These are phyloP conservation scores for Fusarium falciforme DNA, from an alignment of 2,329 filamentous ascomycete species.

Conservation along the genomic window DNA sequence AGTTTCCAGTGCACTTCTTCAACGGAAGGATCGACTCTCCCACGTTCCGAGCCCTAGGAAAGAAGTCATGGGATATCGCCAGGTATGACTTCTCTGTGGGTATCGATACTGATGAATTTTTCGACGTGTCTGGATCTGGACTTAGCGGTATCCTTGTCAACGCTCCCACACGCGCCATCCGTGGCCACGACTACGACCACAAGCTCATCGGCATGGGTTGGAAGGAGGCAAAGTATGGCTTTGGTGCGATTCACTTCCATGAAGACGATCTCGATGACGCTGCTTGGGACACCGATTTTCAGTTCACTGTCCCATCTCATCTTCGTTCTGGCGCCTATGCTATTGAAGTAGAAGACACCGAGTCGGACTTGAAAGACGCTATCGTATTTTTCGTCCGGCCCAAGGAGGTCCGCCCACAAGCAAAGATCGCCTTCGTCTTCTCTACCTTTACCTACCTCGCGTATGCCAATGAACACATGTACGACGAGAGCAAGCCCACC, in stretches of 20 bases:
- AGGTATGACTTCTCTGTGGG: not conserved
- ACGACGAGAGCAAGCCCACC: slow-evolving; percentile 44
- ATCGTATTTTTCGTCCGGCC: slow-evolving; percentile 47
- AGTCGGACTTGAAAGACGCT: slow-evolving; percentile 34
- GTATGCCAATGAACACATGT: slow-evolving; percentile 53
- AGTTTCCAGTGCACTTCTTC: not conserved
- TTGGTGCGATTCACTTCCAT: not conserved
- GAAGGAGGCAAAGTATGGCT: not conserved
- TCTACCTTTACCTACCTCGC: slow-evolving; percentile 53
- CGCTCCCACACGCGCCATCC: not conserved
- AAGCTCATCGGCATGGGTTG: not conserved
- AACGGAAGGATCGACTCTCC: not conserved
- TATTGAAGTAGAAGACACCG: not conserved
- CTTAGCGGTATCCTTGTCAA: not conserved
- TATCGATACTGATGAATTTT: not conserved
- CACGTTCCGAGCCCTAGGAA: not conserved
- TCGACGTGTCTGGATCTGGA: not conserved
- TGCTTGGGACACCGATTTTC: not conserved
- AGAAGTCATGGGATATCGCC: not conserved
- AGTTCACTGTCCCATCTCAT: not conserved
- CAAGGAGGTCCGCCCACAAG: slow-evolving; percentile 4
- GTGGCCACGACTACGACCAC: not conserved
- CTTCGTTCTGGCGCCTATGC: not conserved
- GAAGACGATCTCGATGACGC: not conserved
- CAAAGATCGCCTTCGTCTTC: slow-evolving; percentile 36